phyloP scores from a whole-genome alignment of 352 stramenopile species.

The Pythium myriotylum region DNA sequence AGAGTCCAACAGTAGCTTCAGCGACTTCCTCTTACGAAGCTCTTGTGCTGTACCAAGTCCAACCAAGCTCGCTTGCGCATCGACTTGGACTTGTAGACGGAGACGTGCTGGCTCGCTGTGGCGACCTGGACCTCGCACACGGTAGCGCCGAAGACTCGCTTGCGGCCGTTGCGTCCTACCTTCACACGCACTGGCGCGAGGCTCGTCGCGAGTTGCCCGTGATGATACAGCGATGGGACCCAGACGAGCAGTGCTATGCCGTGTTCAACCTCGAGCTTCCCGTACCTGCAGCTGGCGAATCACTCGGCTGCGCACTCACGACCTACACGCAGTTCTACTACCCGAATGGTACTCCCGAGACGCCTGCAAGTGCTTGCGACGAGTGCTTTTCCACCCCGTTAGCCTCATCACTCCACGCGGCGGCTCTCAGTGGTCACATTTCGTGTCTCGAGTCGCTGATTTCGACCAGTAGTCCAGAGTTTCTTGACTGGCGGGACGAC shows the following conservation, averaged over 20 bases:
- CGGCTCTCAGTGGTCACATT: constrained; percentile 56
- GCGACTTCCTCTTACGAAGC: neutral
- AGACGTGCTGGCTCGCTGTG: constrained; percentile 51
- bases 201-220: constrained; percentile 27
- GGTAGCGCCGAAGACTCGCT: constrained; percentile 13
- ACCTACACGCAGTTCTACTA: constrained; percentile 60
- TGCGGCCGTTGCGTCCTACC: constrained; percentile 19
- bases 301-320: constrained; percentile 51
- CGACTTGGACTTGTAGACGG: constrained; percentile 42
- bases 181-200: constrained; percentile 25
- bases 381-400: constrained; percentile 65
- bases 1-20: neutral
- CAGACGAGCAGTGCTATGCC: constrained; percentile 45
- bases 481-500: constrained; percentile 60
- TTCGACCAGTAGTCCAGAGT: constrained; percentile 17
- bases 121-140: constrained; percentile 22
- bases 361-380: constrained; percentile 29
- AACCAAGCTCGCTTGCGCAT: constrained; percentile 30
- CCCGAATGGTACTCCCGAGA: neutral
- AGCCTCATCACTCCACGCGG: constrained; percentile 55
- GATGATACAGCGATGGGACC: constrained; percentile 52
- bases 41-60: constrained; percentile 52
- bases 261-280: constrained; percentile 31
- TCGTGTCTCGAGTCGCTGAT: constrained; percentile 42
- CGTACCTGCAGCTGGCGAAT: neutral